These are phyloP conservation scores for Candida chilensis DNA, from an alignment of 805 yeast species.

Conservation along the genomic window DNA sequence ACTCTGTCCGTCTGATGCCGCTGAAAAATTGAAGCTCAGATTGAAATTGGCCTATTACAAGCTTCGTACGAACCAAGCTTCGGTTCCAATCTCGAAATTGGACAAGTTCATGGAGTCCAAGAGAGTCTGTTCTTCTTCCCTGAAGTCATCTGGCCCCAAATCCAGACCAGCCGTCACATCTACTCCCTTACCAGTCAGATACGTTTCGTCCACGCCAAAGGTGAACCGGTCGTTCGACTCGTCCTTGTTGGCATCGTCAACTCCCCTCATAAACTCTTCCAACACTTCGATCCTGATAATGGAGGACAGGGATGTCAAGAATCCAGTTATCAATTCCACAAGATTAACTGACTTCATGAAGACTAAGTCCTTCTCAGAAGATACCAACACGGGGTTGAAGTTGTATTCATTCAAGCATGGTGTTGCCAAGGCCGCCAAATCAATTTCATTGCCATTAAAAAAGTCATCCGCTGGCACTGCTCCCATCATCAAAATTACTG, in stretches of 20 bases:
- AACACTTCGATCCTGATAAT: no score
- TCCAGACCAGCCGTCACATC: no score
- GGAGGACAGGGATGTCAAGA: no score
- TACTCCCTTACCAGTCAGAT: not conserved
- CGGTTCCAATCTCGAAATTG: slow-evolving; percentile 18
- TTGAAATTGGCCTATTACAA: slow-evolving; percentile 45
- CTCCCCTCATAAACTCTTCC: no score
- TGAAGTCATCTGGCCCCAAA: no score
- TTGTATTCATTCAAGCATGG: not conserved
- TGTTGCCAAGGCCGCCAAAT: not conserved
- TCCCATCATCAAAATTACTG: no score
- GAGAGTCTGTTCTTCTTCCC: no score
- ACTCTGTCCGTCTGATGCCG: slow-evolving; percentile 6
- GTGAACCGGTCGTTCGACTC: not conserved
- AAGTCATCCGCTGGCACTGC: no score
- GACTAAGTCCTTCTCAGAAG: not conserved
- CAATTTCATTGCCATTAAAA: not conserved
- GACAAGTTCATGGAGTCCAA: slow-evolving; percentile 5
- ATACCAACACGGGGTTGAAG: not conserved
- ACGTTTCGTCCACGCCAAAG: not conserved
- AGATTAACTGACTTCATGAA: no score
- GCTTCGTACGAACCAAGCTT: slow-evolving; percentile 36
- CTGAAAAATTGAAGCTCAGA: slow-evolving; percentile 33
- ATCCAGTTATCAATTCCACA: no score
- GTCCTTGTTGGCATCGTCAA: slow-evolving; percentile 19